Evolutionary conservation across 768 basidiomycete genomes (phyloP).

Genomic region (Lactifluus rugatus): DNA sequence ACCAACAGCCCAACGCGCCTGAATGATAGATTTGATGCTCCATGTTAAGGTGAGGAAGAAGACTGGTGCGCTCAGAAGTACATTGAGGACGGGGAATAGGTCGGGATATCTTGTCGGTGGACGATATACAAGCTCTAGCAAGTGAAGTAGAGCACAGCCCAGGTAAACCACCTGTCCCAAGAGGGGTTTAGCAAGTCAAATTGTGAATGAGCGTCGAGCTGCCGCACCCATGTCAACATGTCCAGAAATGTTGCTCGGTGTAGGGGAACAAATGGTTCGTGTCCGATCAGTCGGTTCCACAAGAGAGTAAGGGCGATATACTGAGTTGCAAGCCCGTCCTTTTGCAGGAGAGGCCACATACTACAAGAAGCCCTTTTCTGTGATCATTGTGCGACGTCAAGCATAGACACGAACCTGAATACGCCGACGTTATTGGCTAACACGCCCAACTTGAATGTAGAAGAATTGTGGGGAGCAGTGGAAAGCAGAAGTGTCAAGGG

Average conservation of each 20-base stretch:
- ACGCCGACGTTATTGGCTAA: constrained; percentile 75
- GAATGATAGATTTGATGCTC: constrained; percentile 74
- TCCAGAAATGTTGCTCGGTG: constrained; percentile 41
- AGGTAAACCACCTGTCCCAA: constrained; percentile 42
- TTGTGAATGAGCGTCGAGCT: constrained; percentile 16
- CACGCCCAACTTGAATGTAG: constrained; percentile 59
- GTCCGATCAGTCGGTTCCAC: constrained; percentile 81
- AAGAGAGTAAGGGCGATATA: constrained; percentile 57
- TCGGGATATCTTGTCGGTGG: constrained; percentile 79
- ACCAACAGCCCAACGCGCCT: constrained; percentile 71
- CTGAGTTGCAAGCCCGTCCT: constrained; percentile 67
- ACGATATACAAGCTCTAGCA: constrained; percentile 47
- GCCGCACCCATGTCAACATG: constrained; percentile 40
- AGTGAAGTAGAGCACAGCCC: constrained; percentile 46
- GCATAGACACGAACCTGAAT: constrained; percentile 56
- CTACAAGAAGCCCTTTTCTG: constrained; percentile 31
- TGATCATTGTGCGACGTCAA: background rate
- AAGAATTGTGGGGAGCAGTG: constrained; percentile 37
- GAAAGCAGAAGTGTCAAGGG: constrained; percentile 74
- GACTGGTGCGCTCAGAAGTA: constrained; percentile 68
- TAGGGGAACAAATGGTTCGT: constrained; percentile 47
- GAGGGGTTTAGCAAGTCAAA: background rate
- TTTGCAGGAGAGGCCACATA: constrained; percentile 85
- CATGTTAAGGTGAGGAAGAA: constrained; percentile 82
- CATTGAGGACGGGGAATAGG: constrained; percentile 76